Evolutionary conservation across 2,329 filamentous ascomycete genomes (phyloP).

Genomic region (Trichoderma harzianum): DNA sequence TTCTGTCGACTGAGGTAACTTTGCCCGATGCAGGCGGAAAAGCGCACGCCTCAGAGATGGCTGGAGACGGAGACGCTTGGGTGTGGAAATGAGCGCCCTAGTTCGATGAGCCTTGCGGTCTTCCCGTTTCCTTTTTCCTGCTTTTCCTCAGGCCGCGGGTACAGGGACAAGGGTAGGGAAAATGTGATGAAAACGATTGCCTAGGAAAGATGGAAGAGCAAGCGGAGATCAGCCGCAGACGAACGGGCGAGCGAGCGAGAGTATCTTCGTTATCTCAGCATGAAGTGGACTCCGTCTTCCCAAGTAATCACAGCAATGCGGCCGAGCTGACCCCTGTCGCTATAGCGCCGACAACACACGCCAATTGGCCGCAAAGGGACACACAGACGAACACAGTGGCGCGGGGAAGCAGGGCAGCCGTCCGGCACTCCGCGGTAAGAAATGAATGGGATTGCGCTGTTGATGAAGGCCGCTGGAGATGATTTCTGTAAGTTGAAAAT

Average conservation of each 20-base stretch:
- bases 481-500: neutral
- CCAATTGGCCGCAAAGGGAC: slow-evolving; percentile 4
- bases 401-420: neutral
- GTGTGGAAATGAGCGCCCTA: neutral
- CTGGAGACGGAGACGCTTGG: neutral
- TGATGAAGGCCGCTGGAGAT: neutral
- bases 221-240: slow-evolving; percentile 4
- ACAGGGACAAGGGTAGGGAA: neutral
- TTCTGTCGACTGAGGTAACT: slow-evolving; percentile 8
- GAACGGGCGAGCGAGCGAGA: neutral
- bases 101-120: neutral
- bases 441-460: neutral
- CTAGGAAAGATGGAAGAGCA: neutral
- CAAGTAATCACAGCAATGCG: neutral
- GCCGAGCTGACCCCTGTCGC: slow-evolving; percentile 3
- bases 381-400: neutral
- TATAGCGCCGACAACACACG: neutral
- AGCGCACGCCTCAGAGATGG: neutral
- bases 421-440: neutral
- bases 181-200: neutral
- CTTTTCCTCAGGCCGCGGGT: neutral
- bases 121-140: neutral
- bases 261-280: neutral
- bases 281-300: neutral
- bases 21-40: slow-evolving; percentile 7